Evolutionary conservation across 2,329 filamentous ascomycete genomes (phyloP).

Genomic region (Curvularia lunata): DNA sequence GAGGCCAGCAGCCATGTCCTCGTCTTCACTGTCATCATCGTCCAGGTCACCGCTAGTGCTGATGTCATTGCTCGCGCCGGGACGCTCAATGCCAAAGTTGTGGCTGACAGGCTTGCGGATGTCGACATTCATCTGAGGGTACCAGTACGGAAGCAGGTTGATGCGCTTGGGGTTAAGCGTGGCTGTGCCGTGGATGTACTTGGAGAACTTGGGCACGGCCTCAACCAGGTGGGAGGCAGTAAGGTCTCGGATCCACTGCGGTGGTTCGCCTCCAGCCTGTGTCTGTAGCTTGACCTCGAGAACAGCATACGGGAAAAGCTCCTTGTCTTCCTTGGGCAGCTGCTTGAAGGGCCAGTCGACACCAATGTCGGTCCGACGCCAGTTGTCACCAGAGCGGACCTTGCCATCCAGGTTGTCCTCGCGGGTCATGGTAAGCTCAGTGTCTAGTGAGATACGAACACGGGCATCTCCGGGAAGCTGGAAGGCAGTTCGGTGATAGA

Average conservation of each 20-base stretch:
- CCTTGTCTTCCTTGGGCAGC: constrained; percentile 81
- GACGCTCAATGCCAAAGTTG: constrained; percentile 87
- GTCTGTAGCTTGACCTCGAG: constrained; percentile 98
- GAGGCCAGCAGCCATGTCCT: constrained; percentile 48
- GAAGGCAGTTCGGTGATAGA: constrained; percentile 98
- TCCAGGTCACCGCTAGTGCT: constrained; percentile 79
- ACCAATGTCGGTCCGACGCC: constrained; percentile 96
- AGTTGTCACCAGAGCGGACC: constrained; percentile 80
- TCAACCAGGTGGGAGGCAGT: constrained; percentile 94
- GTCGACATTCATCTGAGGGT: constrained; percentile 97
- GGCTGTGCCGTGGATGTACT: constrained; percentile 96
- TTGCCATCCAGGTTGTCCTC: constrained; percentile 93
- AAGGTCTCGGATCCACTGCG: constrained; percentile 94
- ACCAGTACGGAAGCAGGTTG: constrained; percentile 92
- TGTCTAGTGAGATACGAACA: constrained; percentile 95
- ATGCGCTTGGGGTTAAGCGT: constrained; percentile 86
- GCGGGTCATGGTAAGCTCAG: constrained; percentile 90
- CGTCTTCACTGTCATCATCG: constrained; percentile 75
- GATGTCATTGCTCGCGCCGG: constrained; percentile 74
- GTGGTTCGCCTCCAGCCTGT: constrained; percentile 90
- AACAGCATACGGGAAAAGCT: constrained; percentile 93
- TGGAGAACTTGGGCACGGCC: constrained; percentile 98
- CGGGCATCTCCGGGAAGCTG: constrained; percentile 95
- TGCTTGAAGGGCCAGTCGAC: constrained; percentile 95
- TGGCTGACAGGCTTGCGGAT: constrained; percentile 91